Percentiles rank a stretch among this genome's conserved stretches.
phyloP scores from a whole-genome alignment of 148 eudicot species.

The Arctostaphylos glauca region DNA sequence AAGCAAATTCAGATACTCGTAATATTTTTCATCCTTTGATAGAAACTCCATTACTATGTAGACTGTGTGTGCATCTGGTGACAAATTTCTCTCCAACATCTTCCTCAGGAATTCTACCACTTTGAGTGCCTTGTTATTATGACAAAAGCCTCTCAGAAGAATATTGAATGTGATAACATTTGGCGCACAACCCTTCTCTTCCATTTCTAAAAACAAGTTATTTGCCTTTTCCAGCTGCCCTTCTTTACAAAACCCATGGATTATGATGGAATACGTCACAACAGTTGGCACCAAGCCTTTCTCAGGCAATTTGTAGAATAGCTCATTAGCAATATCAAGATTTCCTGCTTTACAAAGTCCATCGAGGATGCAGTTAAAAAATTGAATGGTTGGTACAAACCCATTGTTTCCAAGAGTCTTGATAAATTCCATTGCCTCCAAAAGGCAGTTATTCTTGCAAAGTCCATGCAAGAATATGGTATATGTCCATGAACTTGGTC shows the following conservation, averaged over 20 bases:
- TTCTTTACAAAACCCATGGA: slow-evolving; percentile 24
- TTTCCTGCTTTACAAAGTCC: slow-evolving; percentile 31
- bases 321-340: slow-evolving; percentile 13
- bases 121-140: slow-evolving; percentile 7
- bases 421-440: slow-evolving; percentile 12
- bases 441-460: slow-evolving; percentile 15
- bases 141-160: slow-evolving; percentile 19
- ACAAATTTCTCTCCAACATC: slow-evolving; percentile 19
- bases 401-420: slow-evolving; percentile 13
- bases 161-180: slow-evolving; percentile 16
- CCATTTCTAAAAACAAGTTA: slow-evolving; percentile 24
- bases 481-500: slow-evolving; percentile 15
- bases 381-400: neutral
- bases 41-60: slow-evolving; percentile 10
- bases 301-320: slow-evolving; percentile 15
- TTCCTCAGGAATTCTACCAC: slow-evolving; percentile 24
- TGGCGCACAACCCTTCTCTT: slow-evolving; percentile 27
- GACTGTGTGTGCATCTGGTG: slow-evolving; percentile 21
- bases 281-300: slow-evolving; percentile 19
- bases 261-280: slow-evolving; percentile 18
- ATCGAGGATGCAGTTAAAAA: slow-evolving; percentile 9
- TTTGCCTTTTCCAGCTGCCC: slow-evolving; percentile 23
- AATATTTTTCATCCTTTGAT: neutral
- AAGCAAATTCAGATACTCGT: slow-evolving; percentile 16
- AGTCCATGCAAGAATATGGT: slow-evolving; percentile 19